A percentile compares a stretch with the other conserved stretches of the same genome.
phyloP scores from a whole-genome alignment of 2,329 filamentous ascomycete genomes.

The Mycosphaerella sp. region DNA sequence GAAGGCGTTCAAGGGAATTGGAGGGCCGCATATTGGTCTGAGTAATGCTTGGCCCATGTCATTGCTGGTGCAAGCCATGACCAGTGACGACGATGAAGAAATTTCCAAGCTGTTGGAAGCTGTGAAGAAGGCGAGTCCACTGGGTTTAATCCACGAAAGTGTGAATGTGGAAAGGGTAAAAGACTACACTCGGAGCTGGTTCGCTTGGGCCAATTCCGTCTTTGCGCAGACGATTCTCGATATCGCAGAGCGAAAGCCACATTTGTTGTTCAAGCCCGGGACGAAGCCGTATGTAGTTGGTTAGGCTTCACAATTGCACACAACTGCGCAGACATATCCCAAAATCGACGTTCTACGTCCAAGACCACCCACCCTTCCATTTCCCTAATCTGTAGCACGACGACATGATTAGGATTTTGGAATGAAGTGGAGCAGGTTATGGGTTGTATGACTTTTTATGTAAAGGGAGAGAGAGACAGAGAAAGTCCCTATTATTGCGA shows the following conservation, averaged over 20 bases:
- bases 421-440: too few relatives aligned
- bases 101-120: constrained; percentile 66
- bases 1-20: constrained; percentile 74
- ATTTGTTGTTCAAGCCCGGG: constrained; percentile 70
- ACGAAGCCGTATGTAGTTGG: constrained; percentile 51
- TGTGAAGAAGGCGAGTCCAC: constrained; percentile 67
- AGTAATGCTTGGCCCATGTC: constrained; percentile 96
- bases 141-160: constrained; percentile 87
- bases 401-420: too few relatives aligned
- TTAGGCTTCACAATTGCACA: not conserved
- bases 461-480: too few relatives aligned
- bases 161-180: constrained; percentile 68
- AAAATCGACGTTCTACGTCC: too few relatives aligned
- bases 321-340: too few relatives aligned
- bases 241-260: constrained; percentile 79
- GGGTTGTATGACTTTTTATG: too few relatives aligned
- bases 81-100: constrained; percentile 73
- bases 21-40: constrained; percentile 77
- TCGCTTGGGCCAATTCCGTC: constrained; percentile 96
- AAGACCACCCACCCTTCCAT: too few relatives aligned
- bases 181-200: constrained; percentile 85
- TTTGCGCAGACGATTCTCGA: constrained; percentile 91
- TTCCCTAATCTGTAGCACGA: too few relatives aligned
- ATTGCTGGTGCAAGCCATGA: constrained; percentile 84
- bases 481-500: too few relatives aligned